Evolutionary conservation across 1,284 basidiomycete species (phyloP).

Genomic region (Phenoliferia sp.): DNA sequence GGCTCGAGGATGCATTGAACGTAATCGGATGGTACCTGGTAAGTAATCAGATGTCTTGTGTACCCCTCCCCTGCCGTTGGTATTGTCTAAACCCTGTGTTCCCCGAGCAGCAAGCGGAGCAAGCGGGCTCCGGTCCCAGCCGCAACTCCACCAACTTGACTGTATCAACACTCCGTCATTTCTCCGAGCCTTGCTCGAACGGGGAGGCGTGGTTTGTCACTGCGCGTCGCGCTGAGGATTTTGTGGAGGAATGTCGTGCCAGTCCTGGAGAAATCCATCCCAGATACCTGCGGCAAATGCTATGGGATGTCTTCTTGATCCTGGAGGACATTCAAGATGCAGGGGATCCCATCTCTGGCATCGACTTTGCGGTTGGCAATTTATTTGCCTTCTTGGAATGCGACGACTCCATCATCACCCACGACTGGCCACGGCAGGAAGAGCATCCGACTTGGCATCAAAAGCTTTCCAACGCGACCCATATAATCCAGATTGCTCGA

Average conservation of each 20-base stretch:
- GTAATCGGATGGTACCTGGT: neutral
- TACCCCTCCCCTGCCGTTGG: neutral
- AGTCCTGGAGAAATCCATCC: neutral
- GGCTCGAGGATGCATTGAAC: neutral
- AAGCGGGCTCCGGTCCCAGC: neutral
- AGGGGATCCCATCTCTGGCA: neutral
- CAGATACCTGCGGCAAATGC: neutral
- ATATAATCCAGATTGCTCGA: neutral
- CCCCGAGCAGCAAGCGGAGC: neutral
- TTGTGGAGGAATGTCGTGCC: neutral
- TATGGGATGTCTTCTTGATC: neutral
- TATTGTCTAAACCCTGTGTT: neutral
- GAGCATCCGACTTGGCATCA: neutral
- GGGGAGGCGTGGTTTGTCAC: neutral
- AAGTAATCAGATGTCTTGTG: neutral
- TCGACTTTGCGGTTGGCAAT: neutral
- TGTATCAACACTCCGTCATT: neutral
- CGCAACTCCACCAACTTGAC: neutral
- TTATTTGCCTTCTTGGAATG: neutral
- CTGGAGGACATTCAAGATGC: neutral
- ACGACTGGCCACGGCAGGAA: neutral
- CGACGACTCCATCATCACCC: neutral
- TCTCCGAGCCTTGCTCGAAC: neutral
- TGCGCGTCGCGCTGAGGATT: neutral
- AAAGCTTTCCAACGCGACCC: neutral